Evolutionary conservation across 2,329 filamentous ascomycete genomes (phyloP).

Genomic region (Colletotrichum endophyticum): DNA sequence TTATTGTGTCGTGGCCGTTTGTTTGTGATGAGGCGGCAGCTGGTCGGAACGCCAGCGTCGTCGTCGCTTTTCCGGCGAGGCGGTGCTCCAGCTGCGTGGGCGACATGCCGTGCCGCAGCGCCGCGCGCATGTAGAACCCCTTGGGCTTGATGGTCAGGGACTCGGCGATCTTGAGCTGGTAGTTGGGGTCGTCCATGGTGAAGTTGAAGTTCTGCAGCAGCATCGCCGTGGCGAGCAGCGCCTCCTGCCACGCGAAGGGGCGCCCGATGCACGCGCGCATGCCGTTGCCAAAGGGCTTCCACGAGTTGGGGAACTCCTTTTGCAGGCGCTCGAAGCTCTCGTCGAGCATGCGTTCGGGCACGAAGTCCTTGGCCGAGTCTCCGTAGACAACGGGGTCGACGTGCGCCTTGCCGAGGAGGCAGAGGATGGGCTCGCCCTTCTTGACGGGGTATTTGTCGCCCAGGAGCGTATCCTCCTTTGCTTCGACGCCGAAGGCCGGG

Average conservation of each 20-base stretch:
- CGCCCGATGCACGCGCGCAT: slow-evolving; percentile 57
- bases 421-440: slow-evolving; percentile 46
- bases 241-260: slow-evolving; percentile 60
- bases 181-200: slow-evolving; percentile 60
- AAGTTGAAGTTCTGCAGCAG: slow-evolving; percentile 74
- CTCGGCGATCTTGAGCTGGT: slow-evolving; percentile 55
- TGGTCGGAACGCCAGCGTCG: background rate
- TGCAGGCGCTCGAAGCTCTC: slow-evolving; percentile 48
- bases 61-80: slow-evolving; percentile 36
- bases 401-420: slow-evolving; percentile 54
- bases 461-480: slow-evolving; percentile 47
- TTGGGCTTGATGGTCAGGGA: slow-evolving; percentile 66
- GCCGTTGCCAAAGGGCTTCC: slow-evolving; percentile 62
- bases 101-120: slow-evolving; percentile 47
- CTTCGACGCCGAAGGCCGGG: slow-evolving; percentile 30
- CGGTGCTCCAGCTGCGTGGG: slow-evolving; percentile 48
- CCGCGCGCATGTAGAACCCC: slow-evolving; percentile 63
- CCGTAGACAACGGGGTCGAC: slow-evolving; percentile 62
- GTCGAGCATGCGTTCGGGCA: slow-evolving; percentile 67
- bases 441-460: slow-evolving; percentile 59
- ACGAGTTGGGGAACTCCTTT: slow-evolving; percentile 34
- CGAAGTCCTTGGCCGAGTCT: slow-evolving; percentile 60
- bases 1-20: slow-evolving; percentile 10
- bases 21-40: background rate
- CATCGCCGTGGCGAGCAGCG: slow-evolving; percentile 51